These are phyloP conservation scores for Cladosporium sp. DNA, from an alignment of 2,329 filamentous ascomycete genomes.

Conservation along the genomic window DNA sequence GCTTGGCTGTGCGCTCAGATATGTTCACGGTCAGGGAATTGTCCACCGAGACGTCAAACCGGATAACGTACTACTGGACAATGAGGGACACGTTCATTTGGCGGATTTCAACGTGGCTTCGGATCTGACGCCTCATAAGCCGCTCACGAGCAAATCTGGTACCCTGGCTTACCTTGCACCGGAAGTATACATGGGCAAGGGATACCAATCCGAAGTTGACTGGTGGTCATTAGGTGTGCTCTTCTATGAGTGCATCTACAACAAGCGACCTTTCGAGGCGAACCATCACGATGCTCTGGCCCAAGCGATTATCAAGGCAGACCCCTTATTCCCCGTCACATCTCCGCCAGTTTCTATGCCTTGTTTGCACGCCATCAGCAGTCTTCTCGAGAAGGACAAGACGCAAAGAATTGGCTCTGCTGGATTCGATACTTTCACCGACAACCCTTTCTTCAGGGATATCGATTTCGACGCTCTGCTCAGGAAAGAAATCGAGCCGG, in stretches of 20 bases:
- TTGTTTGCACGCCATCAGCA: constrained; percentile 83
- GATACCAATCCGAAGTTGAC: constrained; percentile 85
- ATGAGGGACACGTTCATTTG: constrained; percentile 90
- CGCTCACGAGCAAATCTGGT: constrained; percentile 90
- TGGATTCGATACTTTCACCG: constrained; percentile 75
- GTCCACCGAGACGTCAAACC: constrained; percentile 90
- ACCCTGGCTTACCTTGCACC: constrained; percentile 93
- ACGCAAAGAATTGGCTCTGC: constrained; percentile 76
- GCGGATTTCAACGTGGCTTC: constrained; percentile 99
- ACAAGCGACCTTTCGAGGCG: constrained; percentile 94
- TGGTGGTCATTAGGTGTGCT: constrained; percentile 98
- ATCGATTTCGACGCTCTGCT: constrained; percentile 83
- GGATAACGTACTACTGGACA: constrained; percentile 83
- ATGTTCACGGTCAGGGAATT: constrained; percentile 80
- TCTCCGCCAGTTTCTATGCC: constrained; percentile 82
- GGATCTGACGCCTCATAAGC: constrained; percentile 76
- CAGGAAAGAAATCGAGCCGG: constrained; percentile 79
- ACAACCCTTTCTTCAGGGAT: constrained; percentile 81
- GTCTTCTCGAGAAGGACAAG: constrained; percentile 74
- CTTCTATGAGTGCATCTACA: constrained; percentile 99
- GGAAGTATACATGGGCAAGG: constrained; percentile 86
- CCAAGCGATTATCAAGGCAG: constrained; percentile 72
- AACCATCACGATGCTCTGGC: constrained; percentile 76
- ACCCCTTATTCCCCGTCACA: constrained; percentile 86
- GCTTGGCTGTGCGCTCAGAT: constrained; percentile 82